Conservation (phyloP, 352 stramenopile genomes). For the Globisporangium radiosum region DNA sequence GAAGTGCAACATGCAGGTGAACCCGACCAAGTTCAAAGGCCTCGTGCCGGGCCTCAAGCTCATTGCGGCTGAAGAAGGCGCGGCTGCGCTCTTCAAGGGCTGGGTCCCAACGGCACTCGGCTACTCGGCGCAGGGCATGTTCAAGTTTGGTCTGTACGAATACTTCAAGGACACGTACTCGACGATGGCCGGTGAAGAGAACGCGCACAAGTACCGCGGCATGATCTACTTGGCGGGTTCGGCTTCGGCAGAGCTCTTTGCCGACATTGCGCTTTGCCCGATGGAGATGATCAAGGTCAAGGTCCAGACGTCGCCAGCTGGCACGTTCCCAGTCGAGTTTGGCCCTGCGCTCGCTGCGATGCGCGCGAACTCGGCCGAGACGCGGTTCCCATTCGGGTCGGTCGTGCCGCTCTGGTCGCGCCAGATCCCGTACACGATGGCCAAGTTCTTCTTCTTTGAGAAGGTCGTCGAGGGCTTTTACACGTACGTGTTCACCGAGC, state of each 20-base stretch:
- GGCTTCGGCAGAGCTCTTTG: constrained; percentile 92
- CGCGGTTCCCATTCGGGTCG: constrained; percentile 89
- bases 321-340: constrained; percentile 88
- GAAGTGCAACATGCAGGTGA: constrained; percentile 95
- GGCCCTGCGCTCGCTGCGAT: constrained; percentile 82
- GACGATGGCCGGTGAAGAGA: constrained; percentile 88
- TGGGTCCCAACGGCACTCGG: constrained; percentile 90
- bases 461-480: constrained; percentile 87
- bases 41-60: constrained; percentile 77
- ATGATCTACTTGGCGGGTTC: constrained; percentile 90
- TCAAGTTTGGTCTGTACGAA: constrained; percentile 95
- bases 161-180: constrained; percentile 95
- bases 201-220: constrained; percentile 90
- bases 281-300: constrained; percentile 96
- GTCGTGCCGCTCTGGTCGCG: constrained; percentile 88
- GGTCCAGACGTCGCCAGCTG: constrained; percentile 87
- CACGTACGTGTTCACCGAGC: constrained; percentile 87
- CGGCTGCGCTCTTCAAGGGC: constrained; percentile 83
- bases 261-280: constrained; percentile 90
- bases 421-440: constrained; percentile 99
- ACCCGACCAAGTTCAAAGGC: constrained; percentile 80
- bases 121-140: constrained; percentile 88
- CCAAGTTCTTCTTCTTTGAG: constrained; percentile 99
- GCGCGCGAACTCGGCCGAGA: constrained; percentile 83
- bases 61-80: constrained; percentile 84